Percentiles rank a stretch among this genome's conserved stretches.
phyloP scores from a whole-genome alignment of 2,329 filamentous ascomycete species.

The Fusarium irregulare region DNA sequence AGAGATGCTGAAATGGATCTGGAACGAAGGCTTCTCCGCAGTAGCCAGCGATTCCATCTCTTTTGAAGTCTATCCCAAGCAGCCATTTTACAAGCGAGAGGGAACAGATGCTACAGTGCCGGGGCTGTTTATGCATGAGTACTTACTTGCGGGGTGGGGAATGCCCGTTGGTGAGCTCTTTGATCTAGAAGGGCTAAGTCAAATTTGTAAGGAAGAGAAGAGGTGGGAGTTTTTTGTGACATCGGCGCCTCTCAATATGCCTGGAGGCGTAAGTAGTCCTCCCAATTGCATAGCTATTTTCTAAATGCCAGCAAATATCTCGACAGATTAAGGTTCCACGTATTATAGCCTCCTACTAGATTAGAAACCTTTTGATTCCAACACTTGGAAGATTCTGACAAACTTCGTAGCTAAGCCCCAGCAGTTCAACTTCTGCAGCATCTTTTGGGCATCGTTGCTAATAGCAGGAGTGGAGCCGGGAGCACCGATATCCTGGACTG shows the following conservation, averaged over 20 bases:
- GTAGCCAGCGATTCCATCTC: slow-evolving; percentile 2
- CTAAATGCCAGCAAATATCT: background rate
- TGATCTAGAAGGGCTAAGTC: background rate
- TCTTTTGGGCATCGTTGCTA: slow-evolving; percentile 1
- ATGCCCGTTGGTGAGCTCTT: slow-evolving; percentile 1
- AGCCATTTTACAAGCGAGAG: background rate
- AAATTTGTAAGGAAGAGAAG: background rate
- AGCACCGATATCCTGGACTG: background rate
- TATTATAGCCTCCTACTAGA: fast-evolving
- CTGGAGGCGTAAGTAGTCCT: slow-evolving; percentile 6
- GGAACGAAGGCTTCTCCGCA: slow-evolving; percentile 6
- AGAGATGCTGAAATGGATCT: slow-evolving; percentile 11
- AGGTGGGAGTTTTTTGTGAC: slow-evolving; percentile 11
- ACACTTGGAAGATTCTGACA: background rate
- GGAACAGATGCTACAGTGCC: background rate
- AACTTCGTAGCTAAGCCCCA: slow-evolving; percentile 1
- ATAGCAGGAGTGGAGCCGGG: background rate
- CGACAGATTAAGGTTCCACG: fast-evolving
- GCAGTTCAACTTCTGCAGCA: background rate
- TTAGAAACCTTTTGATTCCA: background rate
- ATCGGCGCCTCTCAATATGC: slow-evolving; percentile 4
- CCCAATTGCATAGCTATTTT: slow-evolving; percentile 15
- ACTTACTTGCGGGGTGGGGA: slow-evolving; percentile 1
- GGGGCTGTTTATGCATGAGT: slow-evolving; percentile 7
- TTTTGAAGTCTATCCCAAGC: background rate